Evolutionary conservation across 306 rosid genomes (phyloP), one percentile per base, ranked within the genome.

Genomic region (Quercus gilva): DNA sequence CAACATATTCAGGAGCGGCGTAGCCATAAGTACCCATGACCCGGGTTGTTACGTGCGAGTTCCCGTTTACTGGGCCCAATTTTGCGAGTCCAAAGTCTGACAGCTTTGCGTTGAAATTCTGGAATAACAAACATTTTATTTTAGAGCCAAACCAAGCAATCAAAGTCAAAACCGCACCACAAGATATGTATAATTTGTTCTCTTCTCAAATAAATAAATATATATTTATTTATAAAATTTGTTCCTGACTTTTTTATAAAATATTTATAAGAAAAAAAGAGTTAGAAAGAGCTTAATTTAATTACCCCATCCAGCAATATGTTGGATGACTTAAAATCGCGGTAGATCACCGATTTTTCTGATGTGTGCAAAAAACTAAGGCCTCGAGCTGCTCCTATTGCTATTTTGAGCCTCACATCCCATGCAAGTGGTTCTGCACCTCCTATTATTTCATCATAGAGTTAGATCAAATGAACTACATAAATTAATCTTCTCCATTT

Each of bases 41-140:
- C 2, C 89, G 77, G 0, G 97, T 93, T 37, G 97, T 93, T 18
- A 93, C 88, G 33, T 95, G 99, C 12, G 97, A 83, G 69, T 41
- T 61, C 1, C 94, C 98, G 14, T 84, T 87, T 14, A 49, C 55
- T 1, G 99, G 99, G 56, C 99, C 99, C 3, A 83, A 20, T 83
- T 90, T 93, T 17, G 96, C 99, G 19, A 95, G 82, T 21, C 99
- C 99, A 29, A 95, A 95, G 55, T 95, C 98, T 0, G 99, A 95
- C 1, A 95, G 88, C 76, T 93, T 95, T 0, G 98, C 92, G 56
- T 88, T 89, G 61, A 76, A 91, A 17, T 25, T 86, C 99, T 88
- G 64, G 28, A 29, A 28, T 1, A 8, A 10, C 1, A 76, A 6
- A 26, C 3, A 41, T 41, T 41, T 41, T 41, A 8, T 41, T 13